Percentiles rank a stretch among this genome's conserved stretches.
Evolutionary conservation across 139 green algal genomes (phyloP).

Genomic region (Tetraselmis striata): DNA sequence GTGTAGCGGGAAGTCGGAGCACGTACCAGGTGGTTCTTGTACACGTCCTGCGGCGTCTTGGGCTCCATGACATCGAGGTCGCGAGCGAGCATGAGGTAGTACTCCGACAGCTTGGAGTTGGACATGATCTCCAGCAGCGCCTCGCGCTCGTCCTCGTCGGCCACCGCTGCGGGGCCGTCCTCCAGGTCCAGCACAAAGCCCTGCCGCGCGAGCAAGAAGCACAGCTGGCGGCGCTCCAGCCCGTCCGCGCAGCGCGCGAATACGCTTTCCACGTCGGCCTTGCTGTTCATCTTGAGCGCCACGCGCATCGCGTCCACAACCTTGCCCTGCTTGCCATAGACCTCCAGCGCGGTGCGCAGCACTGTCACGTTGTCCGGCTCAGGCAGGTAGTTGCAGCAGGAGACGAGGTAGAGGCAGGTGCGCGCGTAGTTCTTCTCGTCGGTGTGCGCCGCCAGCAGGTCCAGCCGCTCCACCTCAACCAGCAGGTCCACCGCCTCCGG

Average conservation of each 20-base stretch:
- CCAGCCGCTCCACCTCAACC: slow-evolving; percentile 90
- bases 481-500: slow-evolving; percentile 97
- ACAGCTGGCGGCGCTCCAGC: slow-evolving; percentile 84
- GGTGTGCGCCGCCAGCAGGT: slow-evolving; percentile 65
- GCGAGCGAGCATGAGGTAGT: slow-evolving; percentile 84
- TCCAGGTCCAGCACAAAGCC: slow-evolving; percentile 64
- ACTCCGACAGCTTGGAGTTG: slow-evolving; percentile 78
- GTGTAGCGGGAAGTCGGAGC: too few species aligned
- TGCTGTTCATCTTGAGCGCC: slow-evolving; percentile 27
- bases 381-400: slow-evolving; percentile 83
- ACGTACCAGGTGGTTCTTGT: slow-evolving; percentile 87
- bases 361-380: slow-evolving; percentile 86
- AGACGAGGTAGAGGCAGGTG: slow-evolving; percentile 91
- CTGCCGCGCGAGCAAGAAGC: slow-evolving; percentile 83
- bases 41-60: slow-evolving; percentile 88
- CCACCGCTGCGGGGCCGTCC: slow-evolving; percentile 60
- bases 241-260: slow-evolving; percentile 45
- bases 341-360: slow-evolving; percentile 67
- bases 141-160: slow-evolving; percentile 58
- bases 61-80: slow-evolving; percentile 98
- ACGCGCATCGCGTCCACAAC: slow-evolving; percentile 81
- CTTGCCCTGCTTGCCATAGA: slow-evolving; percentile 69
- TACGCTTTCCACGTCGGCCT: slow-evolving; percentile 13
- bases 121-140: slow-evolving; percentile 62
- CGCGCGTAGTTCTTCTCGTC: slow-evolving; percentile 76